Percentiles rank a stretch among this genome's conserved stretches.
Evolutionary conservation across 768 basidiomycete species (phyloP).

Genomic region (Lentinus tigrinus): DNA sequence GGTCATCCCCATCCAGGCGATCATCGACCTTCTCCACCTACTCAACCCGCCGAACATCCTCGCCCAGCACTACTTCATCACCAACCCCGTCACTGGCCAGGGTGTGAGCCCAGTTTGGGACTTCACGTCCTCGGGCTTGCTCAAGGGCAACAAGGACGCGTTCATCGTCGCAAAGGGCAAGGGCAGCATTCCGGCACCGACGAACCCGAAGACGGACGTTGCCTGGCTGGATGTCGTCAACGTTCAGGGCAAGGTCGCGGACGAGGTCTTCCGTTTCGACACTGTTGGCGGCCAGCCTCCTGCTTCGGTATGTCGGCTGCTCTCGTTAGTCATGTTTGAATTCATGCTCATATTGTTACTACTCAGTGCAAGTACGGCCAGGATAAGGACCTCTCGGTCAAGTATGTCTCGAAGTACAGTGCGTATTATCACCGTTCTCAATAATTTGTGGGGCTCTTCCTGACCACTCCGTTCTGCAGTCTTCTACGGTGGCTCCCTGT

Average conservation of each 20-base stretch:
- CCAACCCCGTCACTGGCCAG: constrained; percentile 28
- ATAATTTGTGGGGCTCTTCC: neutral
- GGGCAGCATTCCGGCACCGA: constrained; percentile 28
- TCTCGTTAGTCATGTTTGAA: neutral
- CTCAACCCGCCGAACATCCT: constrained; percentile 23
- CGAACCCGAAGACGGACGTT: constrained; percentile 28
- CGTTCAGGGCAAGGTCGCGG: constrained; percentile 27
- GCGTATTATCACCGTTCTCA: neutral
- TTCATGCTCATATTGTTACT: neutral
- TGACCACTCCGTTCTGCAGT: constrained; percentile 2
- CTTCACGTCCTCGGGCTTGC: constrained; percentile 27
- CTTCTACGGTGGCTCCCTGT: constrained; percentile 18
- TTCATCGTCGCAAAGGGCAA: constrained; percentile 26
- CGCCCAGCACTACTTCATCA: constrained; percentile 39
- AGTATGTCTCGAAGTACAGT: constrained; percentile 27
- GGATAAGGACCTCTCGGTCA: constrained; percentile 24
- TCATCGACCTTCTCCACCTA: constrained; percentile 21
- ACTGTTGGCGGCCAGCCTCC: constrained; percentile 35
- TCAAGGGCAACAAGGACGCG: constrained; percentile 21
- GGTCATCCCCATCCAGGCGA: constrained; percentile 22
- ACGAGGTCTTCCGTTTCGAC: constrained; percentile 28
- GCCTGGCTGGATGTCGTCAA: constrained; percentile 35
- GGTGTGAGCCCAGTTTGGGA: constrained; percentile 35
- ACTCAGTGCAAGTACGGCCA: constrained; percentile 23
- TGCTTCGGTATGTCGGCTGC: constrained; percentile 20